Evolutionary conservation across 2,329 filamentous ascomycete species (phyloP).

Genomic region (Sclerotinia minor): DNA sequence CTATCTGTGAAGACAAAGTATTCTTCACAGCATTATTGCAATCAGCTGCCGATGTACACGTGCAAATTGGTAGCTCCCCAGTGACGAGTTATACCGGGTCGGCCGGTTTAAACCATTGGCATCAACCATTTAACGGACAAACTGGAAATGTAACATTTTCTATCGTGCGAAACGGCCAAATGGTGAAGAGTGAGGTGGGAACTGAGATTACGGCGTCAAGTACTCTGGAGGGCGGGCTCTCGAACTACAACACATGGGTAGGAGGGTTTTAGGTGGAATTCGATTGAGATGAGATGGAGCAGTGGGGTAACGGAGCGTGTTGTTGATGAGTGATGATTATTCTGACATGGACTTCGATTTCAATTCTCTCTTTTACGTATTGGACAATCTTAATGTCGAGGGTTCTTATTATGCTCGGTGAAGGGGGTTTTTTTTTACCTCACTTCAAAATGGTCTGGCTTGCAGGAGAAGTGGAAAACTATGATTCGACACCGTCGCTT

Average conservation of each 20-base stretch:
- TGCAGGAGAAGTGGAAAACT: no score
- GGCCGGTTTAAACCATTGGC: conserved; percentile 36
- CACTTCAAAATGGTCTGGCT: no score
- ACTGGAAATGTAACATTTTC: conserved; percentile 40
- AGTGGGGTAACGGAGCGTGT: background rate
- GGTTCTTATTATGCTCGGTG: no score
- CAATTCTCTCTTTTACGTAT: background rate
- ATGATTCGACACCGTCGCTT: no score
- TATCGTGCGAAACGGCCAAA: conserved; percentile 34
- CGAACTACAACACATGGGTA: conserved; percentile 39
- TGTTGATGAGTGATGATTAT: background rate
- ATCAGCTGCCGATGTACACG: conserved; percentile 36
- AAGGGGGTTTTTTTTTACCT: no score
- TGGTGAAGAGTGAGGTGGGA: conserved; percentile 33
- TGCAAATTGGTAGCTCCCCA: conserved; percentile 39
- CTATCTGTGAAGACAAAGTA: conserved; percentile 41
- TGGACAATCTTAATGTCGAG: background rate
- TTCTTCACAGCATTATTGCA: conserved; percentile 41
- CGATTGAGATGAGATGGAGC: background rate
- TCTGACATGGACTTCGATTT: background rate
- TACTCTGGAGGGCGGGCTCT: conserved; percentile 30
- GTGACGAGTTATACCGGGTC: conserved; percentile 29
- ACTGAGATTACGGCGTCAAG: conserved; percentile 35
- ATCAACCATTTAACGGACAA: conserved; percentile 39
- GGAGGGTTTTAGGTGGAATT: conserved; percentile 32